Evolutionary conservation across 352 stramenopile species (phyloP).

Genomic region (Pythium volutum): DNA sequence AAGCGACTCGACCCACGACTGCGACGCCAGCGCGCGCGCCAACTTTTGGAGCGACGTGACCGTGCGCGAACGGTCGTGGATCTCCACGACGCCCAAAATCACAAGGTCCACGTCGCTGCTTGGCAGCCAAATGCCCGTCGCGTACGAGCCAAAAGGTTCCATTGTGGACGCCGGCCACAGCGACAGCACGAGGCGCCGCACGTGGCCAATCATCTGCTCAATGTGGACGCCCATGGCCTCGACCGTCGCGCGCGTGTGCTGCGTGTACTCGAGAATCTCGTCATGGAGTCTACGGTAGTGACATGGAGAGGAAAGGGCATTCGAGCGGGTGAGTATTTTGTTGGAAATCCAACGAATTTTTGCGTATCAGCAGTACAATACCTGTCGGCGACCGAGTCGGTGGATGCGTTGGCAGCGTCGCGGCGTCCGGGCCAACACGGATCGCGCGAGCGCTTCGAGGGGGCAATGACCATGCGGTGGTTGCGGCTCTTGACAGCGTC

Average conservation of each 20-base stretch:
- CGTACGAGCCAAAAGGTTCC: constrained; percentile 84
- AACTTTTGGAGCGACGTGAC: constrained; percentile 59
- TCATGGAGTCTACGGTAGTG: constrained; percentile 46
- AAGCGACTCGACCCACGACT: constrained; percentile 81
- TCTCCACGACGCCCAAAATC: constrained; percentile 63
- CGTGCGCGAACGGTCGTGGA: constrained; percentile 55
- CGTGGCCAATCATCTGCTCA: constrained; percentile 80
- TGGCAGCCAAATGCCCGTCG: constrained; percentile 84
- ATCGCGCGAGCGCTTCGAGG: constrained; percentile 11
- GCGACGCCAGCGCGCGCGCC: constrained; percentile 46
- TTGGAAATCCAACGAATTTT: neutral
- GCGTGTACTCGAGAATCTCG: constrained; percentile 78
- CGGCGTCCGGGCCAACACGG: constrained; percentile 20
- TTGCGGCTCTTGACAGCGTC: constrained; percentile 74
- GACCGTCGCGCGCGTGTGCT: constrained; percentile 68
- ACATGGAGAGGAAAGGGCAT: too few relatives aligned
- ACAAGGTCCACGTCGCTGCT: constrained; percentile 86
- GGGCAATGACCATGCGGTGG: constrained; percentile 60
- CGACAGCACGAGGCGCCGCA: constrained; percentile 56
- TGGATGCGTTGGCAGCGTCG: neutral
- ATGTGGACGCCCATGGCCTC: constrained; percentile 78
- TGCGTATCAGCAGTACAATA: neutral
- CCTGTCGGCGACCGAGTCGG: constrained; percentile 22
- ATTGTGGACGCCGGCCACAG: constrained; percentile 75
- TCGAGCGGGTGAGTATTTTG: neutral